A percentile compares a stretch with the other conserved stretches of the same genome.
phyloP scores from a whole-genome alignment of 805 yeast genomes.

The Ogataea pini region DNA sequence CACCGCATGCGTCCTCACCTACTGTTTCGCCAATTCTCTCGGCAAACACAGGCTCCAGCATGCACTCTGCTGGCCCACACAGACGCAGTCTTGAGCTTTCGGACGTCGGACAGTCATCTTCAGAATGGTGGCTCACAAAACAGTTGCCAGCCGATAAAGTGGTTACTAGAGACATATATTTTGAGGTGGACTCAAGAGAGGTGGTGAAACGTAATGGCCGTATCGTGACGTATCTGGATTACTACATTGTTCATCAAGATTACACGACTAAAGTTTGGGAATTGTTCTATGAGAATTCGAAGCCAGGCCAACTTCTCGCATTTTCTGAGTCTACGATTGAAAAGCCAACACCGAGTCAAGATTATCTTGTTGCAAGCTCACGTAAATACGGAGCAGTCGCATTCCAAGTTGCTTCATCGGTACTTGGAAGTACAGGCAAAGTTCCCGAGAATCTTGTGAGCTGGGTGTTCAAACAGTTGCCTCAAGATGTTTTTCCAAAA shows the following conservation, averaged over 20 bases:
- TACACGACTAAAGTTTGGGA: constrained; percentile 66
- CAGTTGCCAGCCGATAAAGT: constrained; percentile 56
- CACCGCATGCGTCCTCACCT: constrained; percentile 4
- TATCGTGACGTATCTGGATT: constrained; percentile 52
- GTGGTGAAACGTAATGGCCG: constrained; percentile 60
- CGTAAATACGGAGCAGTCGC: constrained; percentile 52
- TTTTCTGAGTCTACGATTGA: constrained; percentile 34
- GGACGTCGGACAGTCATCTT: constrained; percentile 23
- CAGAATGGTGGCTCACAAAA: constrained; percentile 67
- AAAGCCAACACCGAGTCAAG: constrained; percentile 47
- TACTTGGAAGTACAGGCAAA: constrained; percentile 35
- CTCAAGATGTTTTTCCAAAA: constrained; percentile 38
- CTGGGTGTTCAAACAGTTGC: constrained; percentile 38
- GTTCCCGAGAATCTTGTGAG: constrained; percentile 37
- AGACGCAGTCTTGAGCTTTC: constrained; percentile 15
- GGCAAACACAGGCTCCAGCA: constrained; percentile 24
- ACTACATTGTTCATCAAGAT: constrained; percentile 72
- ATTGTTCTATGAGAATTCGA: constrained; percentile 52
- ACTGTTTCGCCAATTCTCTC: constrained; percentile 9
- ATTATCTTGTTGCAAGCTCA: constrained; percentile 50
- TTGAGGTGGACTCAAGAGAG: constrained; percentile 63
- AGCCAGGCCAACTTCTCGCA: constrained; percentile 53
- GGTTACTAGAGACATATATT: constrained; percentile 47
- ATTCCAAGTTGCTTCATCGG: constrained; percentile 43
- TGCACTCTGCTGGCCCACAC: constrained; percentile 9